Conservation (phyloP, 257 asterid species). For the Solanum etuberosum region DNA sequence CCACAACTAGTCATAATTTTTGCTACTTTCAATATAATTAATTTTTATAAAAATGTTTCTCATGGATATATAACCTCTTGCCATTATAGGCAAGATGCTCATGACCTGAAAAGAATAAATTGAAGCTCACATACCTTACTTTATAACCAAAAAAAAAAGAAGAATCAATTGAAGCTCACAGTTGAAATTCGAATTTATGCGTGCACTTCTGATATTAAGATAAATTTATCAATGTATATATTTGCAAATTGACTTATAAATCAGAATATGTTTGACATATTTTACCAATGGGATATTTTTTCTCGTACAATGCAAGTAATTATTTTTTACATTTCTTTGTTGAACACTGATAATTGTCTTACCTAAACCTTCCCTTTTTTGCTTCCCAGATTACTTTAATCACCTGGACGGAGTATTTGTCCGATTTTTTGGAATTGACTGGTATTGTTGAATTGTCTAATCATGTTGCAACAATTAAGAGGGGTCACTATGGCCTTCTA, state of each 20-base stretch:
- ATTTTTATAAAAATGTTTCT: background rate
- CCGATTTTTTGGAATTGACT: slow-evolving; percentile 61
- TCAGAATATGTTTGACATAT: background rate
- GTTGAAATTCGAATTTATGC: background rate
- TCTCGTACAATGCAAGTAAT: background rate
- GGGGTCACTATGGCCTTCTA: slow-evolving; percentile 70
- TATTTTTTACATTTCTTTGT: background rate
- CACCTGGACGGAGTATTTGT: slow-evolving; percentile 70
- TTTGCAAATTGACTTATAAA: background rate
- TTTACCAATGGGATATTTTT: background rate
- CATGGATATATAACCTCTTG: background rate
- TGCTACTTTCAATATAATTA: background rate
- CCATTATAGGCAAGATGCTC: background rate
- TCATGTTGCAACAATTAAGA: slow-evolving; percentile 54
- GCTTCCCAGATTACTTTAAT: slow-evolving; percentile 57
- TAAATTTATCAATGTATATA: background rate
- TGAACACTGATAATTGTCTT: background rate
- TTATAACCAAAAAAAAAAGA: background rate
- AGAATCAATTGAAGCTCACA: background rate
- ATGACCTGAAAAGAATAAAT: background rate
- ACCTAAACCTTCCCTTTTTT: background rate
- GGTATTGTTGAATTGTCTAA: slow-evolving; percentile 32
- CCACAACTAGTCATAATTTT: background rate
- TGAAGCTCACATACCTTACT: background rate
- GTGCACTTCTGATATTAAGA: background rate